Evolutionary conservation across 2,329 filamentous ascomycete species (phyloP).

Genomic region (Pezicula rhizophila): DNA sequence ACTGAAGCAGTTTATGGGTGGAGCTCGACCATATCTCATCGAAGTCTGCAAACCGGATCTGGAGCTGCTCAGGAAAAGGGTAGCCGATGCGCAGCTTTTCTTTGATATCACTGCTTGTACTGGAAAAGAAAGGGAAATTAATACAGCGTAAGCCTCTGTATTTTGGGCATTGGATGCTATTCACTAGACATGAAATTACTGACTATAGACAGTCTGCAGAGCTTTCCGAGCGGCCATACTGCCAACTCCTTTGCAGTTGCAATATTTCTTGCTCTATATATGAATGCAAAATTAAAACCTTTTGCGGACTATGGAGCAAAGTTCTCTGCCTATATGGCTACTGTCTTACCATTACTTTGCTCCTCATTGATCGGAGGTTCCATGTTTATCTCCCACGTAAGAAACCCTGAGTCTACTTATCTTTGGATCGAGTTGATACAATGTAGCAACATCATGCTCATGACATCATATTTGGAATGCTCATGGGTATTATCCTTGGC

Average conservation of each 20-base stretch:
- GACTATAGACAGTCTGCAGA: constrained; percentile 40
- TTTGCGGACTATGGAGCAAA: constrained; percentile 64
- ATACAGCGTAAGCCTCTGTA: constrained; percentile 10
- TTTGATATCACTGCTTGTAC: constrained; percentile 58
- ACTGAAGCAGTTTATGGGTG: constrained; percentile 67
- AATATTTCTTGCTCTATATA: constrained; percentile 63
- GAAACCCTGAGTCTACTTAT: not conserved
- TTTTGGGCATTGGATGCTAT: not conserved
- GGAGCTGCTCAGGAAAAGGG: constrained; percentile 39
- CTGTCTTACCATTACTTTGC: constrained; percentile 60
- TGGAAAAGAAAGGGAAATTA: constrained; percentile 55
- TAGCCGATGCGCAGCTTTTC: constrained; percentile 58
- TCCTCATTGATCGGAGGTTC: constrained; percentile 57
- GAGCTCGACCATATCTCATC: constrained; percentile 63
- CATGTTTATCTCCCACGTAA: constrained; percentile 49
- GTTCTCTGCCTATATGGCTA: constrained; percentile 63
- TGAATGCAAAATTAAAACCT: constrained; percentile 72
- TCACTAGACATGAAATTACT: not conserved
- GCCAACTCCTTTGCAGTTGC: constrained; percentile 67
- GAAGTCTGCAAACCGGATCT: constrained; percentile 56
- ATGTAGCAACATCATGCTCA: constrained; percentile 65
- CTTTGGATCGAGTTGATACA: not conserved
- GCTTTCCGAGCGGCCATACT: constrained; percentile 66
- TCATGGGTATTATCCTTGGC: constrained; percentile 57
- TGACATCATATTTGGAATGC: constrained; percentile 56